These are phyloP conservation scores for Scedosporium boydii DNA, from an alignment of 2,329 filamentous ascomycete species.

Conservation along the genomic window DNA sequence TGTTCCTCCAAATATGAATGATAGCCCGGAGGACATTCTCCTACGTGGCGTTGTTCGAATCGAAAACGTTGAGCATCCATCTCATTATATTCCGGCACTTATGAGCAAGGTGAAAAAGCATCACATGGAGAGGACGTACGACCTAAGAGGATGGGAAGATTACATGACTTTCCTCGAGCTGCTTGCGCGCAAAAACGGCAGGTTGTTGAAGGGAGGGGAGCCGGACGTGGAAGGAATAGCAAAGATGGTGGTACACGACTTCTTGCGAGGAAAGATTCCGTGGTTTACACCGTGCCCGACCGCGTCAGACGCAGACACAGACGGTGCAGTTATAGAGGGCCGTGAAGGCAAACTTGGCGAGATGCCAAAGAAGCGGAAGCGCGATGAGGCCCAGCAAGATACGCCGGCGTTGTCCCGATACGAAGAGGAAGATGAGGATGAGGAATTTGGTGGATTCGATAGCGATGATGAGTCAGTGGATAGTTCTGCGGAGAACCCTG, in stretches of 20 bases:
- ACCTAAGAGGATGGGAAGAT: conserved; percentile 68
- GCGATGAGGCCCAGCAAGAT: conserved; percentile 38
- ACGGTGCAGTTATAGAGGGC: conserved; percentile 49
- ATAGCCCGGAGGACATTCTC: conserved; percentile 79
- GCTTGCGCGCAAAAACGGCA: conserved; percentile 76
- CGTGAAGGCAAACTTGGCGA: conserved; percentile 74
- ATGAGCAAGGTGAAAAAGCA: conserved; percentile 71
- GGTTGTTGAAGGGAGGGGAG: conserved; percentile 85
- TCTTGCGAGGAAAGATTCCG: conserved; percentile 86
- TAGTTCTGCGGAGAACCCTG: conserved; percentile 20
- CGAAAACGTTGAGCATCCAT: conserved; percentile 92
- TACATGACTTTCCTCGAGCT: conserved; percentile 78
- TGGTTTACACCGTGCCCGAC: conserved; percentile 82
- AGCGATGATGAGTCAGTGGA: conserved; percentile 28
- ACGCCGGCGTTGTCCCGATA: conserved; percentile 18
- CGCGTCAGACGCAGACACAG: conserved; percentile 32
- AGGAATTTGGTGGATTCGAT: conserved; percentile 39
- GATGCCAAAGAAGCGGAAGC: conserved; percentile 73
- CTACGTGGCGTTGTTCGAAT: conserved; percentile 86
- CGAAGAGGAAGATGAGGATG: conserved; percentile 19
- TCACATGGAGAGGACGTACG: conserved; percentile 89
- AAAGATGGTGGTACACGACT: conserved; percentile 95
- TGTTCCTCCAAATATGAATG: conserved; percentile 77
- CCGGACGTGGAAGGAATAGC: conserved; percentile 90
- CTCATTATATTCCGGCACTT: conserved; percentile 86